Base-by-base conservation (phyloP, 108 stramenopile species). In the Nannochloropsis gaditana region DNA sequence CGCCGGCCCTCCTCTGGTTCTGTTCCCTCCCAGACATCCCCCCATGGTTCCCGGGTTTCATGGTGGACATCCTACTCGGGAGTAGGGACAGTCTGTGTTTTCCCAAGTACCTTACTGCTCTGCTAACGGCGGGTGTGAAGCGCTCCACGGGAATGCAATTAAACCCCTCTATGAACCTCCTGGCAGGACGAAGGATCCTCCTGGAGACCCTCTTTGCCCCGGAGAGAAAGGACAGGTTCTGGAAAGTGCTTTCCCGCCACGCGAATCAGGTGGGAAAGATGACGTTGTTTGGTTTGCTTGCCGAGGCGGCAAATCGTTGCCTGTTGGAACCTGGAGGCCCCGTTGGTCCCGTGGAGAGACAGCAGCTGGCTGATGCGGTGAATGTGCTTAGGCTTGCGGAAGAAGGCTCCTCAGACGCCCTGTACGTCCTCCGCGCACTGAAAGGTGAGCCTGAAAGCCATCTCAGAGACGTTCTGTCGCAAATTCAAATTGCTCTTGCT, bases 321-420 rank as follows among this genome's bases (percentile, higher is more conserved):
- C 59, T 73, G 59, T 73, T 73, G 59, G 59, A n/a, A n/a, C n/a
- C 59, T 73, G 59, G 59, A 73, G 59, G 59, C 15, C 4, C n/a
- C n/a, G 59, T 73, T 15, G 15, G 59, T n/a, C 19, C 59, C 19
- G 4, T 4, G 59, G 59, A 73, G 59, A 15, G 59, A n/a, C 59
- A 73, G 59, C 59, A 73, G 59, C 59, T 73, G n/a, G 59, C 5
- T n/a, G 59, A 73, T n/a, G 59, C 59, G 15, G 59, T 73, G 59
- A n/a, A 73, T 73, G 59, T 73, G 59, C 59, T 73, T n/a, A 73
- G 3, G 59, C 59, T 73, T 73, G 59, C 59, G n/a, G 4, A 15
- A n/a, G 59, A 73, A 15, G 59, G 19, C 8, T 73, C 59, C 19
- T n/a, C 59, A 4, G 59, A 73, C 3, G 59, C 59, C 59, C n/a